phyloP scores from a whole-genome alignment of 1,284 basidiomycete genomes.

The Cerrena zonata region DNA sequence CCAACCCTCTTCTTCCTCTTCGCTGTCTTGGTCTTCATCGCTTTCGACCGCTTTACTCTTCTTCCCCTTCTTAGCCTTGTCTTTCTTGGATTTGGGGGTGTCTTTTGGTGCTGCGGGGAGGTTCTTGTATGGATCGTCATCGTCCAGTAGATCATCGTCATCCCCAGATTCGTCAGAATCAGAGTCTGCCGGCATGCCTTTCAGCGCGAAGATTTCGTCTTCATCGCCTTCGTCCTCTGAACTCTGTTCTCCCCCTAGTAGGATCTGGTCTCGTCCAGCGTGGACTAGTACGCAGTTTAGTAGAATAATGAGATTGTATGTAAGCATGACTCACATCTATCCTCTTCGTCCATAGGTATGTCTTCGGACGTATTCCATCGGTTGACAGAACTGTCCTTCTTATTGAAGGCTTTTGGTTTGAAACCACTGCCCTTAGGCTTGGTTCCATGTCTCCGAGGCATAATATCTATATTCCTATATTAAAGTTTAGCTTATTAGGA shows the following conservation, averaged over 20 bases:
- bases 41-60: slow-evolving; percentile 19
- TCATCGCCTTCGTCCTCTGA: slow-evolving; percentile 47
- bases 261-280: slow-evolving; percentile 68
- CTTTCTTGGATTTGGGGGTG: slow-evolving; percentile 29
- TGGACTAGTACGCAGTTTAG: slow-evolving; percentile 44
- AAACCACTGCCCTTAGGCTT: slow-evolving; percentile 21
- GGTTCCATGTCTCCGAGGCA: slow-evolving; percentile 28
- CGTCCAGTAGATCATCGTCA: slow-evolving; percentile 31
- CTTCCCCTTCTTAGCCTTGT: slow-evolving; percentile 31
- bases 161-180: slow-evolving; percentile 39
- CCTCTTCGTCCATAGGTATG: slow-evolving; percentile 48
- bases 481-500: not conserved
- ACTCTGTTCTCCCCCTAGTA: slow-evolving; percentile 49
- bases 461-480: slow-evolving; percentile 6
- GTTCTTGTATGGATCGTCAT: slow-evolving; percentile 16
- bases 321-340: slow-evolving; percentile 2
- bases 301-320: not conserved
- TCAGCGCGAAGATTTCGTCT: slow-evolving; percentile 71
- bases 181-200: slow-evolving; percentile 36
- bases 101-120: slow-evolving; percentile 24
- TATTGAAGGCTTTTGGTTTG: slow-evolving; percentile 45
- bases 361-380: slow-evolving; percentile 63
- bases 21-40: slow-evolving; percentile 30
- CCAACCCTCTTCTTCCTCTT: slow-evolving; percentile 73
- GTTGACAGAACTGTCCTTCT: slow-evolving; percentile 45